Evolutionary conservation across 345 rosid species (phyloP).

Genomic region (Aquilaria malaccensis): DNA sequence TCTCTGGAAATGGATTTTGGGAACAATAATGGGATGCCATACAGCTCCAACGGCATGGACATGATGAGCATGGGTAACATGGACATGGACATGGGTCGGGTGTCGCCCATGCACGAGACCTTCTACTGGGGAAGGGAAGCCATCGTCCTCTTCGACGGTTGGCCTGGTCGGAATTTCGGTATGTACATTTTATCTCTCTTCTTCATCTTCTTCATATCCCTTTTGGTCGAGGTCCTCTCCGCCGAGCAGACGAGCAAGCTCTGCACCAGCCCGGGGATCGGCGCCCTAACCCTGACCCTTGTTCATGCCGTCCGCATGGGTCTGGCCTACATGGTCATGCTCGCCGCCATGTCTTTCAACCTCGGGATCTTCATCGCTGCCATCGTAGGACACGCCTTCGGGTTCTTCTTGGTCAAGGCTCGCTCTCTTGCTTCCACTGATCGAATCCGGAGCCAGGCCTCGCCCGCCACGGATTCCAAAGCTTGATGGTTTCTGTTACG

Average conservation of each 20-base stretch:
- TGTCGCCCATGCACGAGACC: too few relatives aligned
- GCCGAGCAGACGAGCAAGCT: neutral
- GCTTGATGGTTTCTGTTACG: too few relatives aligned
- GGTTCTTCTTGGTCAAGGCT: constrained; percentile 24
- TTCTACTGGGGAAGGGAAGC: too few relatives aligned
- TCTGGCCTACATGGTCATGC: constrained; percentile 42
- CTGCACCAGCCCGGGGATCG: neutral
- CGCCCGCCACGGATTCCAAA: too few relatives aligned
- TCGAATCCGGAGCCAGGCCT: too few relatives aligned
- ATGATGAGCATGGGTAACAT: too few relatives aligned
- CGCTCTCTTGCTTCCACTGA: constrained; percentile 15
- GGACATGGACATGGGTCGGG: too few relatives aligned
- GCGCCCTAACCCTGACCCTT: constrained; percentile 11
- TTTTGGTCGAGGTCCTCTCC: constrained; percentile 23
- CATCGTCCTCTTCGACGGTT: constrained; percentile 21
- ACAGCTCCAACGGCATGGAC: too few relatives aligned
- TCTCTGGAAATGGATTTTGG: too few relatives aligned
- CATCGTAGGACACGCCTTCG: constrained; percentile 29
- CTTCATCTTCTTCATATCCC: constrained; percentile 23
- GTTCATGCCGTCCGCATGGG: constrained; percentile 23
- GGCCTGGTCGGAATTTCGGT: constrained; percentile 21
- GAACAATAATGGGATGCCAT: too few relatives aligned
- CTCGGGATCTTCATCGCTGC: constrained; percentile 37
- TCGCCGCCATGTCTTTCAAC: constrained; percentile 42
- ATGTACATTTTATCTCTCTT: constrained; percentile 26